Evolutionary conservation across 2,329 filamentous ascomycete species (phyloP).

Genomic region (Hypoxylon sp.): DNA sequence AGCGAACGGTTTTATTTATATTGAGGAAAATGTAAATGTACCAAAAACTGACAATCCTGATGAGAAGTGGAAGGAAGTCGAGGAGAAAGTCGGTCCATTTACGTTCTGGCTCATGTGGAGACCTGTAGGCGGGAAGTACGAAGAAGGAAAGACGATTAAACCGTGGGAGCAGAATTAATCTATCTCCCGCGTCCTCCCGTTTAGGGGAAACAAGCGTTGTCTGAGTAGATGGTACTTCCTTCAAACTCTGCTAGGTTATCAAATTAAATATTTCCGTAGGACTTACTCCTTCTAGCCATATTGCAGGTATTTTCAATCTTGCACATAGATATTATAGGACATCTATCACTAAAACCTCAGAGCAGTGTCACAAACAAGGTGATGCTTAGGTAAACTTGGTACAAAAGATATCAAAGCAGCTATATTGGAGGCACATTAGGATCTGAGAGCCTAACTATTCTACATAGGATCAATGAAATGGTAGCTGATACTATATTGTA

Average conservation of each 20-base stretch:
- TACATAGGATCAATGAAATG: too few relatives aligned
- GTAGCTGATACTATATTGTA: not conserved
- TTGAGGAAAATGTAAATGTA: conserved; percentile 47
- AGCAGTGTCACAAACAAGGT: not conserved
- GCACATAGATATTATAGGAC: not conserved
- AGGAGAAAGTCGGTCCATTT: conserved; percentile 60
- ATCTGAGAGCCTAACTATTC: too few relatives aligned
- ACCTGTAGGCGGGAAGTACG: conserved; percentile 33
- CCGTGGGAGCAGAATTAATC: conserved; percentile 31
- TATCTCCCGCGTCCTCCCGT: not conserved
- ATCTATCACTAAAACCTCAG: not conserved
- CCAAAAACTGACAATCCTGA: conserved; percentile 46
- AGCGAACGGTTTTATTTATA: conserved; percentile 41
- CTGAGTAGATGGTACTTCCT: not conserved
- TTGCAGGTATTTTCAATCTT: not conserved
- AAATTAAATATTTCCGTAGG: not conserved
- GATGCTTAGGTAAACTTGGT: too few relatives aligned
- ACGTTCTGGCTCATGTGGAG: conserved; percentile 48
- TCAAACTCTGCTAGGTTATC: not conserved
- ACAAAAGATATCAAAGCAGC: too few relatives aligned
- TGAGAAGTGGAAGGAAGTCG: conserved; percentile 49
- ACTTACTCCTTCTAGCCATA: not conserved
- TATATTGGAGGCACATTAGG: too few relatives aligned
- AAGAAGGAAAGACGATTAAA: conserved; percentile 42
- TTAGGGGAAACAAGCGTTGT: not conserved